Conservation (phyloP, 2,329 filamentous ascomycete genomes). For the Amylocarpus encephaloides region DNA sequence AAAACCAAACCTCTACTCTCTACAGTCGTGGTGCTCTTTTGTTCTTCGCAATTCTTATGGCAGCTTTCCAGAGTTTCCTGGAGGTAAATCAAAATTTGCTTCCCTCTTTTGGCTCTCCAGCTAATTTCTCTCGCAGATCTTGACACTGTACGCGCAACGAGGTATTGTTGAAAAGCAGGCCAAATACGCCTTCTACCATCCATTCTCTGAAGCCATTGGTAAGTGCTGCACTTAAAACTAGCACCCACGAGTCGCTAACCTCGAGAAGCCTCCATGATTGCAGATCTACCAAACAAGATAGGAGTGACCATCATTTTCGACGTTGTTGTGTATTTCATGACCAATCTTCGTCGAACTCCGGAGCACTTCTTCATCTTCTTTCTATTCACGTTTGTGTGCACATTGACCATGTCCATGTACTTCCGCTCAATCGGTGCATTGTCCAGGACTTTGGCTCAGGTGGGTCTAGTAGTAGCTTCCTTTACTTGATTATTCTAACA, state of each 20-base stretch:
- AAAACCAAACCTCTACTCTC: constrained; percentile 48
- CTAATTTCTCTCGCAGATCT: constrained; percentile 41
- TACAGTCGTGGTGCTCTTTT: constrained; percentile 56
- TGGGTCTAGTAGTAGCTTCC: not conserved
- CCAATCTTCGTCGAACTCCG: constrained; percentile 66
- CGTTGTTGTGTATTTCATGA: constrained; percentile 77
- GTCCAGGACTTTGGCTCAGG: constrained; percentile 61
- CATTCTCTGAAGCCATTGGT: constrained; percentile 74
- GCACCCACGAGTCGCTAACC: not conserved
- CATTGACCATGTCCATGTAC: constrained; percentile 66
- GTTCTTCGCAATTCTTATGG: constrained; percentile 62
- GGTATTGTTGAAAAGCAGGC: constrained; percentile 87
- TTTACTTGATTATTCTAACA: not conserved
- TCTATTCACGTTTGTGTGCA: constrained; percentile 25
- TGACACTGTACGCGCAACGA: constrained; percentile 74
- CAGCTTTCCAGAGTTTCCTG: constrained; percentile 54
- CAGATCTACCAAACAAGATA: constrained; percentile 79
- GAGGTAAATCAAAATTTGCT: constrained; percentile 31
- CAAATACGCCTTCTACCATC: constrained; percentile 84
- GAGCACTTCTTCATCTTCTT: constrained; percentile 79
- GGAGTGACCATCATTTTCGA: constrained; percentile 61
- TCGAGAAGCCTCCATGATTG: constrained; percentile 65
- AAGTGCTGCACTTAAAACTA: not conserved
- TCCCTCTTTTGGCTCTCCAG: too few species aligned
- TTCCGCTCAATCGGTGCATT: constrained; percentile 74